phyloP scores from a whole-genome alignment of 2,329 filamentous ascomycete genomes.

The Aspergillus sp. region DNA sequence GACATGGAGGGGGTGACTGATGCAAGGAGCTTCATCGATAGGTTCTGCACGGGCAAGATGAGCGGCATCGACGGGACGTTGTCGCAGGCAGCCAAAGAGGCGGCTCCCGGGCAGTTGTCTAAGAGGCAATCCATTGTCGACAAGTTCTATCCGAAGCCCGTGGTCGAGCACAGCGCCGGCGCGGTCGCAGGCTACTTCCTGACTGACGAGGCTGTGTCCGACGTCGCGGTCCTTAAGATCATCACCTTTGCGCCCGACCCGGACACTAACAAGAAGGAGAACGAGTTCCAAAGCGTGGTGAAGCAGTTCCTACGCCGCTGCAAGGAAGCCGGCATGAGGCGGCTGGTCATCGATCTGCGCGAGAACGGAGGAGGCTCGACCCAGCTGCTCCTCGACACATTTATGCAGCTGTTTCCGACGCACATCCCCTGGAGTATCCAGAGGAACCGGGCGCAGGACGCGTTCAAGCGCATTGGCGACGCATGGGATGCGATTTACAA shows the following conservation, averaged over 20 bases:
- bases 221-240: background rate
- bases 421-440: conserved; percentile 36
- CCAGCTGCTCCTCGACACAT: conserved; percentile 40
- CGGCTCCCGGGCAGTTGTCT: background rate
- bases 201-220: background rate
- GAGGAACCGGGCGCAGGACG: conserved; percentile 39
- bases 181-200: background rate
- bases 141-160: background rate
- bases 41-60: background rate
- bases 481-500: background rate
- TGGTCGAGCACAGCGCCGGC: background rate
- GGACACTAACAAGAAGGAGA: background rate
- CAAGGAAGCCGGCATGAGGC: conserved; percentile 41
- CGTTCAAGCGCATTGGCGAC: conserved; percentile 26
- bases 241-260: conserved; percentile 2
- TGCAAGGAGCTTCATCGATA: background rate
- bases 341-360: conserved; percentile 55
- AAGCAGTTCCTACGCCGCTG: conserved; percentile 18
- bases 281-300: background rate
- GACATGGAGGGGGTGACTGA: background rate
- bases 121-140: background rate
- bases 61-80: background rate
- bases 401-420: conserved; percentile 46
- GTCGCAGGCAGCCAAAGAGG: background rate
- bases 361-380: conserved; percentile 51